Conservation (phyloP, 371 early-diverging fungal genomes). For the Mycotypha africana region DNA sequence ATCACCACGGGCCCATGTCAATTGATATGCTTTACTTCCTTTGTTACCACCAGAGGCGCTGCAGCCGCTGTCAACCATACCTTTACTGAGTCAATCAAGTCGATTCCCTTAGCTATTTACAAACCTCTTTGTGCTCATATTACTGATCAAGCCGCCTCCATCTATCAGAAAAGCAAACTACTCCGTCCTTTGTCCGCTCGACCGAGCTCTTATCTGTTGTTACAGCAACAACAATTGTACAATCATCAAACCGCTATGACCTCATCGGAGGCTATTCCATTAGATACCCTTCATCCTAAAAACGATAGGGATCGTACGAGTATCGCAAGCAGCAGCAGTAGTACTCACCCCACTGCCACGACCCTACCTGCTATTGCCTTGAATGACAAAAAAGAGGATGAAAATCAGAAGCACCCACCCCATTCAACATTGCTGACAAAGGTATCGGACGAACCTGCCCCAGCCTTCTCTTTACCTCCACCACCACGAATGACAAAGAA, state of each 20-base stretch:
- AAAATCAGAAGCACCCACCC: background rate
- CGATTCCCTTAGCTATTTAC: constrained; percentile 26
- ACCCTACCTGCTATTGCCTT: background rate
- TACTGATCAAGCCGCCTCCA: constrained; percentile 26
- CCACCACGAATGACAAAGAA: constrained; percentile 25
- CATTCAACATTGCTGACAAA: no score
- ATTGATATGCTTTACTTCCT: constrained; percentile 29
- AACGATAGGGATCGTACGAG: background rate
- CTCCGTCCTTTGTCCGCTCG: background rate
- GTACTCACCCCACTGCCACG: background rate
- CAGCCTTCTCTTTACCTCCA: constrained; percentile 16
- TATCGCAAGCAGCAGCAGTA: background rate
- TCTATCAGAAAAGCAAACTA: constrained; percentile 6
- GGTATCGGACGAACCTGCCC: background rate
- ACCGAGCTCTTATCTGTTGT: constrained; percentile 5
- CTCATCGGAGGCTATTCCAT: no score
- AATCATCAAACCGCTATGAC: constrained; percentile 11
- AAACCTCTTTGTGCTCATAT: constrained; percentile 17
- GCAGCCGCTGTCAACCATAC: constrained; percentile 32
- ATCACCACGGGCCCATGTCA: constrained; percentile 28
- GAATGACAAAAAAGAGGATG: background rate
- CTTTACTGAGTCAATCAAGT: constrained; percentile 23
- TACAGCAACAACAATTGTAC: constrained; percentile 17
- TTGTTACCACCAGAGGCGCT: constrained; percentile 27
- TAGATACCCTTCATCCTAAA: no score